phyloP scores from a whole-genome alignment of 768 basidiomycete genomes.

The Russula virescens region DNA sequence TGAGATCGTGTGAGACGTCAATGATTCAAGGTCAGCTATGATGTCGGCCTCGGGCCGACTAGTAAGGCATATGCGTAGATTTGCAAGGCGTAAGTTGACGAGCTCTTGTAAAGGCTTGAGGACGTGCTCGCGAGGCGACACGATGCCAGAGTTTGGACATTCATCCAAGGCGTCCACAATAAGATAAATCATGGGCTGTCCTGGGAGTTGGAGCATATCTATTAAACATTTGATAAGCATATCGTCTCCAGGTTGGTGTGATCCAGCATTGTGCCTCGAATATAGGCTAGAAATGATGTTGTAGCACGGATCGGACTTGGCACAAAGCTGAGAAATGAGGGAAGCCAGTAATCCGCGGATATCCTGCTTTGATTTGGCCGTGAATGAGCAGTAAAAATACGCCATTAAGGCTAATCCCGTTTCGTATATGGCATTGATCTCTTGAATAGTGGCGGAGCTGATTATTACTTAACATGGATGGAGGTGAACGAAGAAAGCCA shows the following conservation, averaged over 20 bases:
- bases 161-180: not conserved
- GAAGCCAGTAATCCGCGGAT: not conserved
- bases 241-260: not conserved
- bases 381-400: not conserved
- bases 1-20: not conserved
- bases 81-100: not conserved
- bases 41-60: not conserved
- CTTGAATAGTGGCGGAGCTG: not conserved
- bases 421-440: not conserved
- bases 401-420: not conserved
- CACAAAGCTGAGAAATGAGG: not conserved
- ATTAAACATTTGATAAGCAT: not conserved
- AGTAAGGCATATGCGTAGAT: not conserved
- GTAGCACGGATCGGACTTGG: not conserved
- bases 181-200: not conserved
- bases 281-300: not conserved
- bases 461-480: not conserved
- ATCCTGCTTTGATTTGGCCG: not conserved
- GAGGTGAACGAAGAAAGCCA: not conserved
- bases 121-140: not conserved
- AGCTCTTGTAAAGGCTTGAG: not conserved
- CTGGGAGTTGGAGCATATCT: not conserved
- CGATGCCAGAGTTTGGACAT: not conserved
- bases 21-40: not conserved
- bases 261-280: not conserved